Evolutionary conservation across 2,329 filamentous ascomycete species (phyloP).

Genomic region (Aspergillus brunneoviolaceus): DNA sequence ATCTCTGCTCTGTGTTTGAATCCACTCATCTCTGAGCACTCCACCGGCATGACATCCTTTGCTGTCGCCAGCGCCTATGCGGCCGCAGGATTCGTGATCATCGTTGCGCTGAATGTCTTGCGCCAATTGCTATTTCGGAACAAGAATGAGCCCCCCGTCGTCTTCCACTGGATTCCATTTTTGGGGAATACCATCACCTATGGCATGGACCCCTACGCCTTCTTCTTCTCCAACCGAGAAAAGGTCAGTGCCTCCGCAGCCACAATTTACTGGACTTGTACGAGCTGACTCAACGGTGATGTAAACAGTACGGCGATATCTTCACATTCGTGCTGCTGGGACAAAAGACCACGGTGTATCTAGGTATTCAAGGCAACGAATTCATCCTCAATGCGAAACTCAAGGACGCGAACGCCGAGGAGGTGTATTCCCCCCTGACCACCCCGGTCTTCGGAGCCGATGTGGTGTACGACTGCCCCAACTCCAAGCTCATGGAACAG

Average conservation of each 20-base stretch:
- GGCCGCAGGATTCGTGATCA: conserved; percentile 8
- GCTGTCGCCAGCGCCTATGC: conserved; percentile 14
- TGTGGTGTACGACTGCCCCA: conserved; percentile 88
- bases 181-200: conserved; percentile 47
- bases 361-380: conserved; percentile 81
- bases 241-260: conserved; percentile 57
- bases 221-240: conserved; percentile 70
- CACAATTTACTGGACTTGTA: background rate
- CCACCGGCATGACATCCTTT: conserved; percentile 18
- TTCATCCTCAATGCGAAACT: conserved; percentile 92
- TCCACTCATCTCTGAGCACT: background rate
- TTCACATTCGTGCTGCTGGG: conserved; percentile 89
- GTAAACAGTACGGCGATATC: conserved; percentile 74
- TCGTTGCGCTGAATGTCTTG: conserved; percentile 16
- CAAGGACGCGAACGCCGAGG: conserved; percentile 86
- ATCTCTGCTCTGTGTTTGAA: background rate
- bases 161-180: conserved; percentile 75
- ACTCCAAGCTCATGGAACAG: conserved; percentile 91
- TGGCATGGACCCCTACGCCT: conserved; percentile 66
- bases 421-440: conserved; percentile 77
- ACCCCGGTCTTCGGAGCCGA: conserved; percentile 75
- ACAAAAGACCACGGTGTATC: conserved; percentile 81
- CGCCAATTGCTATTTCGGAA: conserved; percentile 21
- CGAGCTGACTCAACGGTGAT: conserved; percentile 13
- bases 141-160: conserved; percentile 72